A percentile compares a stretch with the other conserved stretches of the same genome.
Evolutionary conservation across 192 early-diverging fungal species (phyloP).

Genomic region (Gonapodya sp.): DNA sequence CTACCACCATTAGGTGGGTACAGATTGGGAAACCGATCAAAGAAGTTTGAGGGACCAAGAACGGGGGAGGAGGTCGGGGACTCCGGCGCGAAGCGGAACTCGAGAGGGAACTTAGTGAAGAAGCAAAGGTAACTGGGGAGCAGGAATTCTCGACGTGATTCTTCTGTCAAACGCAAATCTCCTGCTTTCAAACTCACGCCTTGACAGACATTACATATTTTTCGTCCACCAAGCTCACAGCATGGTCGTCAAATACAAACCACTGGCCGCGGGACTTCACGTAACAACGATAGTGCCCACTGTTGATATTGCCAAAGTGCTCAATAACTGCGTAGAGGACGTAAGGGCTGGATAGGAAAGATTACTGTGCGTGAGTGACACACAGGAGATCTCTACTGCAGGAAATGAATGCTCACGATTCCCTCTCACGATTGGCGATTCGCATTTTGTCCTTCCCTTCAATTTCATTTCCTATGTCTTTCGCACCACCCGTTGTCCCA

Average conservation of each 20-base stretch:
- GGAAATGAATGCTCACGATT: not conserved
- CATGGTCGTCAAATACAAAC: constrained; percentile 84
- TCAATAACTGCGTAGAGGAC: constrained; percentile 85
- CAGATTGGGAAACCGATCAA: not conserved
- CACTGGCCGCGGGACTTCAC: constrained; percentile 71
- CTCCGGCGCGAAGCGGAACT: not conserved
- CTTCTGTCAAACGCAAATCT: not conserved
- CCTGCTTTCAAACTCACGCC: not conserved
- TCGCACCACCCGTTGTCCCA: too few relatives aligned
- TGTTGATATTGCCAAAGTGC: constrained; percentile 83
- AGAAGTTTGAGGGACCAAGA: not conserved
- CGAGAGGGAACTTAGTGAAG: not conserved
- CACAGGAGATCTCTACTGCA: not conserved
- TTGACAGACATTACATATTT: constrained; percentile 69
- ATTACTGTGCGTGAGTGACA: not conserved
- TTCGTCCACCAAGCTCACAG: constrained; percentile 53
- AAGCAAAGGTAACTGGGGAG: not conserved
- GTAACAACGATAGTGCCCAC: constrained; percentile 90
- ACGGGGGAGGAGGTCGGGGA: not conserved
- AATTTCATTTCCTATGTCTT: too few relatives aligned
- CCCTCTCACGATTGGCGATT: not conserved
- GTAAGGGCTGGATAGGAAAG: constrained; percentile 30
- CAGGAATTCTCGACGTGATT: not conserved
- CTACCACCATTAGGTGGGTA: not conserved
- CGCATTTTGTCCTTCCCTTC: not conserved